Evolutionary conservation across 805 yeast species (phyloP), one percentile per base, ranked within the genome.

Genomic region (Priceomyces carsonii): DNA sequence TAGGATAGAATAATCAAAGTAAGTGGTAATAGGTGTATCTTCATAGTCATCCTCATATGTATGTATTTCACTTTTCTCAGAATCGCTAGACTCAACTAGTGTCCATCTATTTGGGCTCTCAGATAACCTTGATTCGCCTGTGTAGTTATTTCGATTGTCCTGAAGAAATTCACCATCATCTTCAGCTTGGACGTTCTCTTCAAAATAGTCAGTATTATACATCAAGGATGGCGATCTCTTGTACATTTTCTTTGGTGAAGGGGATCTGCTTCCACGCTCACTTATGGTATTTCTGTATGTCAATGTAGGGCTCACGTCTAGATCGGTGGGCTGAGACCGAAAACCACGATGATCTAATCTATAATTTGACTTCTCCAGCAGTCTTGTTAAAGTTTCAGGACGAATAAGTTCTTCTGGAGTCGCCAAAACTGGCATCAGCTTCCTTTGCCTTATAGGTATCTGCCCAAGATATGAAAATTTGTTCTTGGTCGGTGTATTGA

Each of bases 1-100:
- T 13, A 64, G 42, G 6, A 49, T 51, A 2, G 66, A 56, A 36
- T 59, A 63, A 43, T 64, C 69, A 44, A 64, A 63, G 34, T 56
- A 45, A 13, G 37, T 45, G 15, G 51, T 38, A 6, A 35, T 48
- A 3, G 61, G 59, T 4, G 63, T 51, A 29, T 53, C 42, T 17
- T 23, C 20, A 8, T 26, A 17, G 9, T 25, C 36, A 10, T 39
- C 39, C 7, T 32, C 39, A 16, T 26, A 35, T 3, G 28, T 16
- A 12, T 30, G 27, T n/a, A 18, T 12, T 12, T 30, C 42, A 21
- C 34, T 32, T 32, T 25, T 32, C 18, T 35, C 33, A n/a, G 42
- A 34, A 32, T 44, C 29, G 31, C 29, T 15, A n/a, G 36, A 22
- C 18, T 29, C 38, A 3, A 30, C 26, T n/a, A 23, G 22, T 23